Conservation (phyloP, 768 basidiomycete species). For the Auriscalpium orientale region DNA sequence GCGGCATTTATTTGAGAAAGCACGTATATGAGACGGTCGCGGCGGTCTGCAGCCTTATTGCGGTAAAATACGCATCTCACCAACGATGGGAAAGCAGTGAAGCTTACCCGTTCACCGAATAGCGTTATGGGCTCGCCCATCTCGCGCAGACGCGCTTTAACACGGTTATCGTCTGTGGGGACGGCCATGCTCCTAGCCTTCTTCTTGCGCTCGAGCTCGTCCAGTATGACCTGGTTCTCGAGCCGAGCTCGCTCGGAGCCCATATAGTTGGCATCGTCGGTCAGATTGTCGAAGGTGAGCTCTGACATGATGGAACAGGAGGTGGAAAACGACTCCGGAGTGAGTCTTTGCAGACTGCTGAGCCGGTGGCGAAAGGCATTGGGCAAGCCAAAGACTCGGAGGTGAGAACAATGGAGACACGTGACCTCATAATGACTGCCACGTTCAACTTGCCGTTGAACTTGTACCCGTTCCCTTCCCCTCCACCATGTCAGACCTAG, state of each 20-base stretch:
- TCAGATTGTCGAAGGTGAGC: slow-evolving; percentile 65
- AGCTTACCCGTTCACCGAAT: slow-evolving; percentile 93
- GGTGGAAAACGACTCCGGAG: not conserved
- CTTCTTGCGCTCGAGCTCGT: slow-evolving; percentile 97
- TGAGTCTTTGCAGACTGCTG: too few relatives aligned
- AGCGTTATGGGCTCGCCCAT: slow-evolving; percentile 96
- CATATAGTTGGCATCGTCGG: slow-evolving; percentile 71
- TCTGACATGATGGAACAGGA: slow-evolving; percentile 48
- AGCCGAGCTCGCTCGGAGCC: slow-evolving; percentile 67
- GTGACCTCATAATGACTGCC: too few relatives aligned
- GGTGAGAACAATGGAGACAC: not conserved
- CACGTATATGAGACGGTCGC: slow-evolving; percentile 93
- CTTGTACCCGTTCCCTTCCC: not conserved
- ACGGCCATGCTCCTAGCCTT: slow-evolving; percentile 89
- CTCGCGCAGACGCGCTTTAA: slow-evolving; percentile 82
- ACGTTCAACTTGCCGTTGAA: not conserved
- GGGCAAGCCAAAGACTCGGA: too few relatives aligned
- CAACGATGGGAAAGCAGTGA: not conserved
- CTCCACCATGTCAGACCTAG: not conserved
- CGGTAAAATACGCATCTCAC: slow-evolving; percentile 13
- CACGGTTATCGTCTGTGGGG: slow-evolving; percentile 93
- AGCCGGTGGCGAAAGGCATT: too few relatives aligned
- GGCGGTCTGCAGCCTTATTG: slow-evolving; percentile 82
- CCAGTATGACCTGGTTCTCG: slow-evolving; percentile 83
- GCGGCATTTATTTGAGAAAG: slow-evolving; percentile 90